Evolutionary conservation across 371 early-diverging fungal species (phyloP).

Genomic region (Chytridiales sp.): DNA sequence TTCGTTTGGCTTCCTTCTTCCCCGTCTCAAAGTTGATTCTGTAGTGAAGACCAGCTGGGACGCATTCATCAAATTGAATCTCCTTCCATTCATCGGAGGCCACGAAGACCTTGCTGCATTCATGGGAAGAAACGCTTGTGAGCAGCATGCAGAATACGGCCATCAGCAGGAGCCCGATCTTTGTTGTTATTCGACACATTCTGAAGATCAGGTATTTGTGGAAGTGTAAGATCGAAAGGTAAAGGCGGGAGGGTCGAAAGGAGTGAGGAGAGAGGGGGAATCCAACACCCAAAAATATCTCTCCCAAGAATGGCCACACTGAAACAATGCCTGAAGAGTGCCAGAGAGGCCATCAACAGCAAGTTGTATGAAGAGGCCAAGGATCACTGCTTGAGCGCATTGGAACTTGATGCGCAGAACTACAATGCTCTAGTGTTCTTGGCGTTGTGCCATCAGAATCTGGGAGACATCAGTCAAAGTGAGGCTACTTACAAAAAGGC

Average conservation of each 20-base stretch:
- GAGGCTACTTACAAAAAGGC: constrained; percentile 71
- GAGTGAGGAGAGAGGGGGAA: no score
- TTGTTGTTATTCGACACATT: no score
- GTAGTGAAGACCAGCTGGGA: constrained; percentile 35
- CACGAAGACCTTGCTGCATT: constrained; percentile 9
- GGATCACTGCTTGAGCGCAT: constrained; percentile 64
- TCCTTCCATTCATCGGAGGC: constrained; percentile 11
- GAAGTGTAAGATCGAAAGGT: no score
- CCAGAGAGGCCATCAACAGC: constrained; percentile 68
- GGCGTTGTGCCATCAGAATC: constrained; percentile 72
- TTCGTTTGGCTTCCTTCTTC: constrained; percentile 32
- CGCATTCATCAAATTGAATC: constrained; percentile 26
- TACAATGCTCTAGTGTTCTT: constrained; percentile 82
- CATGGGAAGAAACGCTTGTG: no score
- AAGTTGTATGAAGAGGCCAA: constrained; percentile 76
- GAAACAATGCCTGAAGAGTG: no score
- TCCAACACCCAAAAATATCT: no score
- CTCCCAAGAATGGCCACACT: no score
- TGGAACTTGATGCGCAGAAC: constrained; percentile 70
- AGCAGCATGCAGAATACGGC: no score
- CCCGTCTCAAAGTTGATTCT: constrained; percentile 39
- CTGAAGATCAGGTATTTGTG: no score
- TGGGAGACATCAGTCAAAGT: constrained; percentile 63
- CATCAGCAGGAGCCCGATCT: no score
- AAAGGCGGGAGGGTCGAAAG: no score